Conservation (phyloP, 2,329 filamentous ascomycete species). For the Ceratocystis destructans region DNA sequence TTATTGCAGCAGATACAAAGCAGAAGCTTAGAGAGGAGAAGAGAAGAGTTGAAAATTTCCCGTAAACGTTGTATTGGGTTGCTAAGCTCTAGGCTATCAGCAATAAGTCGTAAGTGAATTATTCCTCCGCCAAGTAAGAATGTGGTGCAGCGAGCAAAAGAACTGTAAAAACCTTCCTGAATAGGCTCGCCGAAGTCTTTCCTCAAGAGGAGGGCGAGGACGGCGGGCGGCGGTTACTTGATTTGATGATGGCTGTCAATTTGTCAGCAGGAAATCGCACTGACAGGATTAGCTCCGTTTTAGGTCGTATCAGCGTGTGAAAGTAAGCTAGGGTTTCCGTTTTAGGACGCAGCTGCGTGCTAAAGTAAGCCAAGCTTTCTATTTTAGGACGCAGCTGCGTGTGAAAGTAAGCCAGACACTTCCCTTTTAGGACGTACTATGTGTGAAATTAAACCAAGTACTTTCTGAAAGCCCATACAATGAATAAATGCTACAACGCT, state of each 20-base stretch:
- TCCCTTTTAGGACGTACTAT: background rate
- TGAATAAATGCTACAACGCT: background rate
- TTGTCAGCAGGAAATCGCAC: background rate
- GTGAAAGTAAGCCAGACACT: too few relatives aligned
- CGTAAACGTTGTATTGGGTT: background rate
- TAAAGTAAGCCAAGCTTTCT: too few relatives aligned
- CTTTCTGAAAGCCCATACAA: background rate
- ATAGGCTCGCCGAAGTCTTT: background rate
- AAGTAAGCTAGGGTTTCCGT: background rate
- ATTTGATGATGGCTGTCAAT: background rate
- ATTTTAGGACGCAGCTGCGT: background rate
- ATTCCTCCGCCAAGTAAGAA: background rate
- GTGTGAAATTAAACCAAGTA: too few relatives aligned
- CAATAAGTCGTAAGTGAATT: background rate
- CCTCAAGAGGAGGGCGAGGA: background rate
- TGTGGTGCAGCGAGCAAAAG: background rate
- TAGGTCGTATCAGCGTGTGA: background rate
- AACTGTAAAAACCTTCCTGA: background rate
- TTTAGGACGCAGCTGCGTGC: background rate
- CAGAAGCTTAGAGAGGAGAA: too few relatives aligned
- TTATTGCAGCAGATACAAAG: too few relatives aligned
- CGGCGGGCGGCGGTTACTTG: background rate
- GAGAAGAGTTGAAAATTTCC: too few relatives aligned
- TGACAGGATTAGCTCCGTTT: background rate
- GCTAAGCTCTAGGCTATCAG: background rate